These are phyloP conservation scores for Lachancea fermentati DNA, from an alignment of 805 yeast genomes.

Conservation along the genomic window DNA sequence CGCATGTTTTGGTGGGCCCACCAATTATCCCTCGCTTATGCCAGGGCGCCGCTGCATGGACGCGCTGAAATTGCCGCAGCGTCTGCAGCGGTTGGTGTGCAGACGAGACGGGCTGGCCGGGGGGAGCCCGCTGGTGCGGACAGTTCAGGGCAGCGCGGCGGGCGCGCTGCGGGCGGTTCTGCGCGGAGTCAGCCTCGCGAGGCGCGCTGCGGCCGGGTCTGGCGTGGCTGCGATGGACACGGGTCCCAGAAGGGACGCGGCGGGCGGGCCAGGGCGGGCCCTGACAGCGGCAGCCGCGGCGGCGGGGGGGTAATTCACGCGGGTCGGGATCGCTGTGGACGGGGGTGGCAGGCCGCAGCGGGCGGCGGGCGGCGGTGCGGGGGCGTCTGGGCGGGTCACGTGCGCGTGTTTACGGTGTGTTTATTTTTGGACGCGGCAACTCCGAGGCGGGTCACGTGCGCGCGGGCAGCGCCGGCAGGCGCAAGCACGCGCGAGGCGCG, in stretches of 20 bases:
- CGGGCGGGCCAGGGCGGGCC: not conserved
- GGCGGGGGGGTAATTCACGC: slow-evolving; percentile 2
- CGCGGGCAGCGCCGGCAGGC: not conserved
- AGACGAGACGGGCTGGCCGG: not conserved
- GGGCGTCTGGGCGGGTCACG: no score
- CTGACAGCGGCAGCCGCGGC: not conserved
- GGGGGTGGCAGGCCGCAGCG: not conserved
- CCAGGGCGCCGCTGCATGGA: not conserved
- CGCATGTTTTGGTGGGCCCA: not conserved
- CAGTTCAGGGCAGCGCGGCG: not conserved
- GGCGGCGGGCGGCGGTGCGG: not conserved
- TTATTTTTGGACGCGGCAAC: no score
- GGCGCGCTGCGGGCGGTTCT: slow-evolving; percentile 2
- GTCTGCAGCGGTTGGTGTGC: no score
- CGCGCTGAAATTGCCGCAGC: not conserved
- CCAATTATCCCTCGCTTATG: not conserved
- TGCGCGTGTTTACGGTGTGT: no score
- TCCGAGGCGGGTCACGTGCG: no score
- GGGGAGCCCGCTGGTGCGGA: slow-evolving; percentile 1
- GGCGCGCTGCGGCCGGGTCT: not conserved
- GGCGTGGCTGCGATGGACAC: not conserved
- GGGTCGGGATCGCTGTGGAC: slow-evolving; percentile 2
- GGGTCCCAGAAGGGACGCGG: not conserved
- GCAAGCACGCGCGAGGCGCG: not conserved
- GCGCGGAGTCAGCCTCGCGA: slow-evolving; percentile 1